These are phyloP conservation scores for Jamesozyma spencerorum DNA, from an alignment of 805 yeast species.

Conservation along the genomic window DNA sequence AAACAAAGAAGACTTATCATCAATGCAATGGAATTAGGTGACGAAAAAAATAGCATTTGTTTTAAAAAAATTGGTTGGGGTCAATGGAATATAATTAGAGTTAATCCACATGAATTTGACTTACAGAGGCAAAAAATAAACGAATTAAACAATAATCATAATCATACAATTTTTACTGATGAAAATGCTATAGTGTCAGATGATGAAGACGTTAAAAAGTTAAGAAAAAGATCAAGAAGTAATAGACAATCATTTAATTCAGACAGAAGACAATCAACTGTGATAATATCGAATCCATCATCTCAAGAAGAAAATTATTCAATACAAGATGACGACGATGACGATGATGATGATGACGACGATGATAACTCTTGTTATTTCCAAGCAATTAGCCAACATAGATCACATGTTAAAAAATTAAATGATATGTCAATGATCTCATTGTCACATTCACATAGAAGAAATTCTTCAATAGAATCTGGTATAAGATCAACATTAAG, in stretches of 20 bases:
- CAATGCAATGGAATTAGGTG: slow-evolving; percentile 73
- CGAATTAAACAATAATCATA: slow-evolving; percentile 27
- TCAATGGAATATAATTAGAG: slow-evolving; percentile 69
- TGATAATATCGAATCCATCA: slow-evolving; percentile 12
- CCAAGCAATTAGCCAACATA: background rate
- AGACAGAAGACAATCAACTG: slow-evolving; percentile 8
- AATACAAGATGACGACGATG: background rate
- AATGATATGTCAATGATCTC: no score
- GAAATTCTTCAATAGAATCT: slow-evolving; percentile 13
- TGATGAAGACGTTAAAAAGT: background rate
- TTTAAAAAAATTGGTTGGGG: slow-evolving; percentile 98
- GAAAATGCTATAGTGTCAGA: slow-evolving; percentile 3
- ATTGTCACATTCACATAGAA: no score
- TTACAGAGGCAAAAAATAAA: slow-evolving; percentile 35
- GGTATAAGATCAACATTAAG: slow-evolving; percentile 23
- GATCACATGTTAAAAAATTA: background rate
- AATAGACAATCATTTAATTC: background rate
- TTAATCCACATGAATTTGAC: slow-evolving; percentile 14
- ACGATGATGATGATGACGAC: background rate
- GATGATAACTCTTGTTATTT: background rate
- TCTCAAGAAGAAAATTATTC: slow-evolving; percentile 9
- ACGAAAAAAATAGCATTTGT: slow-evolving; percentile 42
- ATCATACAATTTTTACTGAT: background rate
- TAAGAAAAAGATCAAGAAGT: background rate
- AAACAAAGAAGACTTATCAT: slow-evolving; percentile 85